These are phyloP conservation scores for Besnoitia besnoiti DNA, from an alignment of 169 alveolate species.

Conservation along the genomic window DNA sequence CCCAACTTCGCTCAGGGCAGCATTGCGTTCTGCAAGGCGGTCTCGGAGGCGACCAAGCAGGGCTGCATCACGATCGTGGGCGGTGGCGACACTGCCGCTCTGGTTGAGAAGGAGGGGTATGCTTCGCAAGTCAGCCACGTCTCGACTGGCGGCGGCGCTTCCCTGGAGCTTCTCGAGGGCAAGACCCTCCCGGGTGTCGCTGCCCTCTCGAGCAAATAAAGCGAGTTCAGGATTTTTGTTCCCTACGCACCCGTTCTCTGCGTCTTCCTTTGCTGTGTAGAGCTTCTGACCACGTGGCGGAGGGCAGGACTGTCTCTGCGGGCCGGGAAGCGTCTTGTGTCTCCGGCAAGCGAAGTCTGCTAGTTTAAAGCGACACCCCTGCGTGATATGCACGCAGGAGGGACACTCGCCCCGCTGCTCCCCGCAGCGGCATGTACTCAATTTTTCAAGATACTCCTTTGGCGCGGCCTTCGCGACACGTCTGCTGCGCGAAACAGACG, in stretches of 20 bases:
- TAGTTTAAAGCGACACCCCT: background rate
- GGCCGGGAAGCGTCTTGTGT: background rate
- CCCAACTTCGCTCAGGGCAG: constrained; percentile 71
- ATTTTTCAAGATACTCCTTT: too few species aligned
- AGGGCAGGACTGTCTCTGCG: background rate
- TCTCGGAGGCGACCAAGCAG: constrained; percentile 89
- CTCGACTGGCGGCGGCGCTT: constrained; percentile 99
- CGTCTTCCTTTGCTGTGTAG: background rate
- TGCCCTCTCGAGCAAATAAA: constrained; percentile 77
- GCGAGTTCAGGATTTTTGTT: background rate
- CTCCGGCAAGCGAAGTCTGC: background rate
- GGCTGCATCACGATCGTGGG: constrained; percentile 95
- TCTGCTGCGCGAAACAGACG: too few species aligned
- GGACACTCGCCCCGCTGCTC: too few species aligned
- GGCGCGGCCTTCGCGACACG: too few species aligned
- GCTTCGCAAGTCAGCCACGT: constrained; percentile 92
- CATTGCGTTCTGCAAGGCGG: constrained; percentile 65
- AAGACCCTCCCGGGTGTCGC: constrained; percentile 96
- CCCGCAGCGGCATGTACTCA: too few species aligned
- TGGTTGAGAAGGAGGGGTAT: constrained; percentile 89
- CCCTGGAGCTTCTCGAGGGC: constrained; percentile 97
- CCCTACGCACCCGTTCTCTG: background rate
- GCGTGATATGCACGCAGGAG: background rate
- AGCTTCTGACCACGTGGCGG: too few species aligned
- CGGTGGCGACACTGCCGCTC: constrained; percentile 97